Evolutionary conservation across 1,139 yeast genomes (phyloP).

Genomic region (Wickerhamomyces sp.): DNA sequence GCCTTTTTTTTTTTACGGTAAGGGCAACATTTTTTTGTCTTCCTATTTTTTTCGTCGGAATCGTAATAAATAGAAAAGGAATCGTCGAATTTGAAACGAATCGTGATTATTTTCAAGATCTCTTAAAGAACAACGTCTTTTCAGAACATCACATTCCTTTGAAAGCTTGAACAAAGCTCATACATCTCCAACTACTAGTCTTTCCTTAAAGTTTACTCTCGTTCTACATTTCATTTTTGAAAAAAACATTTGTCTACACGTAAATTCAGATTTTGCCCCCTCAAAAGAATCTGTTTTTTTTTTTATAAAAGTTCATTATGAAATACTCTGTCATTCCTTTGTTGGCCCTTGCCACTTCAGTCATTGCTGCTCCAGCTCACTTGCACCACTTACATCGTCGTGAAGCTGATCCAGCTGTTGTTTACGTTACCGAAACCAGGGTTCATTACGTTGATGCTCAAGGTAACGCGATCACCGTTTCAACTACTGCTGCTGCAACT

Average conservation of each 20-base stretch:
- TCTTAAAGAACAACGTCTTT: neutral
- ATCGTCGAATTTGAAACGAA: neutral
- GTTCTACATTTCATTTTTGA: neutral
- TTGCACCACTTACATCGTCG: constrained; percentile 55
- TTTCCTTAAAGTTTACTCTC: constrained; percentile 4
- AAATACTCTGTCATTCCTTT: constrained; percentile 21
- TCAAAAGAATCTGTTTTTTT: neutral
- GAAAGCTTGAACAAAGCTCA: neutral
- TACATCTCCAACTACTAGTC: constrained; percentile 12
- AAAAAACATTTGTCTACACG: no score
- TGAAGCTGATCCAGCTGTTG: constrained; percentile 42
- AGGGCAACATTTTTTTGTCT: neutral
- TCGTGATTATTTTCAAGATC: neutral
- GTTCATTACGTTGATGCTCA: constrained; percentile 41
- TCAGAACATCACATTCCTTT: neutral
- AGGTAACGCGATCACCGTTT: constrained; percentile 29
- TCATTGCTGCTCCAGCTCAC: constrained; percentile 45
- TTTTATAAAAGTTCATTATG: constrained; percentile 10
- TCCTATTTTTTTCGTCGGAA: neutral
- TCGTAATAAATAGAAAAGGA: neutral
- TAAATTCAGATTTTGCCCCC: no score
- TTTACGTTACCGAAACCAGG: constrained; percentile 46
- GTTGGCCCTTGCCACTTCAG: constrained; percentile 30
- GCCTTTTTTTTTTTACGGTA: neutral
- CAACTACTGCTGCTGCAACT: constrained; percentile 20